A percentile compares a stretch with the other conserved stretches of the same genome.
Conservation (phyloP, 2,329 filamentous ascomycete genomes). For the Pseudogymnoascus sp. region DNA sequence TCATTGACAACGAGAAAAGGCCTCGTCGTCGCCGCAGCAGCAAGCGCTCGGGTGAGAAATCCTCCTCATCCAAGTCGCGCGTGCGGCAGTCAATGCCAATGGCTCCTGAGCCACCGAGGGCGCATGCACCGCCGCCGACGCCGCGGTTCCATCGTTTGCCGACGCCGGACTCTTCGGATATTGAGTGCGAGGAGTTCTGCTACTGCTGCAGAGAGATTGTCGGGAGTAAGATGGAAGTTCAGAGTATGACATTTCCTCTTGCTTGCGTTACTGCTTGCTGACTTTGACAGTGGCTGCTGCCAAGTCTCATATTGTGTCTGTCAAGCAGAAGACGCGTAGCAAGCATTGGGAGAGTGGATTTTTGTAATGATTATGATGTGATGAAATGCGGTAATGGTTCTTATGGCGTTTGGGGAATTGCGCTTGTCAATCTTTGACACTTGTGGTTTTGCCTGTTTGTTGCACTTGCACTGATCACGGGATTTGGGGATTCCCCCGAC, state of each 20-base stretch:
- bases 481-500: neutral
- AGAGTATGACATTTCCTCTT: neutral
- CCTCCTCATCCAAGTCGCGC: neutral
- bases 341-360: neutral
- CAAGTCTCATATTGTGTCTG: slow-evolving; percentile 14
- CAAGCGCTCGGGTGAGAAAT: neutral
- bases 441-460: neutral
- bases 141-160: slow-evolving; percentile 19
- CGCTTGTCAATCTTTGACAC: neutral
- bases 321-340: neutral
- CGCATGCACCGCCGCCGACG: slow-evolving; percentile 17
- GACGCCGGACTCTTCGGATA: slow-evolving; percentile 20
- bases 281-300: slow-evolving; percentile 18
- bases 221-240: neutral
- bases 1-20: slow-evolving; percentile 15
- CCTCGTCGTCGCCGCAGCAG: neutral
- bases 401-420: neutral
- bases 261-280: slow-evolving; percentile 11
- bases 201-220: slow-evolving; percentile 5
- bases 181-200: slow-evolving; percentile 14
- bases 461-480: slow-evolving; percentile 1
- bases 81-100: neutral
- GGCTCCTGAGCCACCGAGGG: slow-evolving; percentile 14
- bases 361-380: slow-evolving; percentile 1
- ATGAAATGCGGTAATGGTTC: neutral